Percentiles rank a stretch among this genome's conserved stretches.
phyloP scores from a whole-genome alignment of 1,284 basidiomycete genomes.

The Cystobasidium slooffiae region DNA sequence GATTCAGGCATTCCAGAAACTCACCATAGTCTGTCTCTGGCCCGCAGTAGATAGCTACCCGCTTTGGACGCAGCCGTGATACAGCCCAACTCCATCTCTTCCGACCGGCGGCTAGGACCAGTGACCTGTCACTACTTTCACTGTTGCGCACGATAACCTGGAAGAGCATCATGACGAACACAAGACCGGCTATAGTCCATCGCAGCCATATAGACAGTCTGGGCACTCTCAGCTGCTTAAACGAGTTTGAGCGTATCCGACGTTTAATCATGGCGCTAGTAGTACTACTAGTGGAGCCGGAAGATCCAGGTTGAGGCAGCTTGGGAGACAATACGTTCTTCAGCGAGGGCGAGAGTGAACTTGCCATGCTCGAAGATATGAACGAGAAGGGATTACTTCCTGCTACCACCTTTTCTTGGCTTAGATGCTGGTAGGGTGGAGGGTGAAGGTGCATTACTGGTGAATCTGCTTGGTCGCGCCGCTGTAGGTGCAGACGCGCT shows the following conservation, averaged over 20 bases:
- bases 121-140: neutral
- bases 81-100: conserved; percentile 4
- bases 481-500: no score
- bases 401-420: no score
- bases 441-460: no score
- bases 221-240: neutral
- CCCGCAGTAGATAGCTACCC: conserved; percentile 13
- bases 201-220: neutral
- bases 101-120: neutral
- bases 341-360: no score
- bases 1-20: neutral
- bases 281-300: no score
- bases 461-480: no score
- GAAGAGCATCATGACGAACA: neutral
- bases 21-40: conserved; percentile 1
- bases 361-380: no score
- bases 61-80: neutral
- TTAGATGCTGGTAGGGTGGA: no score
- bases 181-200: neutral
- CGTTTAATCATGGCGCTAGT: neutral
- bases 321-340: no score
- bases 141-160: neutral
- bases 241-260: neutral
- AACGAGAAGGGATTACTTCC: no score
- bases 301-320: no score